Evolutionary conservation across 2,329 filamentous ascomycete genomes (phyloP), one percentile per base, ranked within the genome.

Genomic region (Grosmannia serpens): DNA sequence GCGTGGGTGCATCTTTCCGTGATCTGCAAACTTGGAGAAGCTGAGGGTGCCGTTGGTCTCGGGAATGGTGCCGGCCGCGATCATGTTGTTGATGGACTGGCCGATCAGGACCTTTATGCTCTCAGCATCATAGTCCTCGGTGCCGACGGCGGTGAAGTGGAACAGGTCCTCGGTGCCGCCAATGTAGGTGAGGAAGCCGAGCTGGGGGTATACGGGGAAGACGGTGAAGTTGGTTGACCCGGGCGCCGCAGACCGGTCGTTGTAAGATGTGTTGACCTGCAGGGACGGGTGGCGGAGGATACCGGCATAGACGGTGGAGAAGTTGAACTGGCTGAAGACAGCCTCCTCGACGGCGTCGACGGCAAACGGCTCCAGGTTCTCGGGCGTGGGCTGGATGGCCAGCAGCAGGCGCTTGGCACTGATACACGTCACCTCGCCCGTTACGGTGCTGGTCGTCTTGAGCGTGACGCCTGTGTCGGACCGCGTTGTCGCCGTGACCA

Each of bases 1-100:
- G 15, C 64, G 67, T 47, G 72, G 58, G 33, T 71, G 66, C 62
- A 71, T 72, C 17, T 71, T 71, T 27, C 70, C 67, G 61, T 76
- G 73, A 51, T 67, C 66, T 4, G 64, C 64, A 53, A 71, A 74
- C 9, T 63, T 66, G 8, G 69, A 64, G 51, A 74, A 71, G 17
- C 68, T 63, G 3, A 73, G 65, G 1, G 41, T 41, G 51, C 50
- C 52, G 27, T 64, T 60, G 41, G 58, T 63, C 51, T 58, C 54
- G 17, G 64, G 60, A 20, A 70, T 60, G 26, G 65, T 64, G 17
- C 67, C 66, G 13, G 64, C 61, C 11, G 65, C 55, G 15, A 51
- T 51, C 29, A 57, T 26, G n/a, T n/a, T 41, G 31, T 51, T 29
- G 27, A 57, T 51, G 46, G 59, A 17, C 7, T 64, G 58, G 4